A percentile compares a stretch with the other conserved stretches of the same genome.
Evolutionary conservation across 1,139 yeast species (phyloP).

Genomic region (Scheffersomyces segobiensis): DNA sequence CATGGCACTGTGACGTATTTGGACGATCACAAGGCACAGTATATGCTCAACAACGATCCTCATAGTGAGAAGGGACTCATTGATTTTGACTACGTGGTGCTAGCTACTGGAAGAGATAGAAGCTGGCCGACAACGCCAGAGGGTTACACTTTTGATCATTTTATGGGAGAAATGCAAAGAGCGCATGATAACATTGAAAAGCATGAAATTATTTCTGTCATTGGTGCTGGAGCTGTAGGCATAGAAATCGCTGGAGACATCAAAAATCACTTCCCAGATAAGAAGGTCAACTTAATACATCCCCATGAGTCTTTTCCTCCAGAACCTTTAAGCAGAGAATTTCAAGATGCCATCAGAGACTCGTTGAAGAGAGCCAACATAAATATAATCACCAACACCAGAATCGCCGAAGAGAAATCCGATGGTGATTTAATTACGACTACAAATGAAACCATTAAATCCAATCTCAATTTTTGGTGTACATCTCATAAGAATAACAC

Average conservation of each 20-base stretch:
- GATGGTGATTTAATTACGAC: constrained; percentile 34
- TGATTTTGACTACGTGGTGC: constrained; percentile 49
- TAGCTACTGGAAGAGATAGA: constrained; percentile 54
- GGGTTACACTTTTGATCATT: constrained; percentile 29
- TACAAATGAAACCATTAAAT: constrained; percentile 27
- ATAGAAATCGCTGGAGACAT: constrained; percentile 51
- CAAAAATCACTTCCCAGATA: constrained; percentile 34
- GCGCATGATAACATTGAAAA: constrained; percentile 23
- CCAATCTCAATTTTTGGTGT: constrained; percentile 47
- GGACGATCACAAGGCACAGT: constrained; percentile 25
- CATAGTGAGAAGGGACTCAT: constrained; percentile 19
- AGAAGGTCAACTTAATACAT: constrained; percentile 39
- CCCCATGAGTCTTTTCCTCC: constrained; percentile 43
- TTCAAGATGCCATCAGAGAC: constrained; percentile 25
- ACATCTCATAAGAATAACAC: constrained; percentile 43
- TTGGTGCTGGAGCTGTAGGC: constrained; percentile 56
- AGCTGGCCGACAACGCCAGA: constrained; percentile 57
- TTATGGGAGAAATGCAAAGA: constrained; percentile 33
- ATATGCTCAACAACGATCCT: constrained; percentile 15
- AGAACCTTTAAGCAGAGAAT: constrained; percentile 36
- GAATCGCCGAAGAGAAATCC: constrained; percentile 26
- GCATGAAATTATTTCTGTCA: constrained; percentile 30
- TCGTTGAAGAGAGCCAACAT: constrained; percentile 26
- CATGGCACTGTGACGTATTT: constrained; percentile 43
- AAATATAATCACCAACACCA: constrained; percentile 15